A percentile compares a stretch with the other conserved stretches of the same genome.
Conservation (phyloP, 2,329 filamentous ascomycete genomes). For the Thielaviopsis populi region DNA sequence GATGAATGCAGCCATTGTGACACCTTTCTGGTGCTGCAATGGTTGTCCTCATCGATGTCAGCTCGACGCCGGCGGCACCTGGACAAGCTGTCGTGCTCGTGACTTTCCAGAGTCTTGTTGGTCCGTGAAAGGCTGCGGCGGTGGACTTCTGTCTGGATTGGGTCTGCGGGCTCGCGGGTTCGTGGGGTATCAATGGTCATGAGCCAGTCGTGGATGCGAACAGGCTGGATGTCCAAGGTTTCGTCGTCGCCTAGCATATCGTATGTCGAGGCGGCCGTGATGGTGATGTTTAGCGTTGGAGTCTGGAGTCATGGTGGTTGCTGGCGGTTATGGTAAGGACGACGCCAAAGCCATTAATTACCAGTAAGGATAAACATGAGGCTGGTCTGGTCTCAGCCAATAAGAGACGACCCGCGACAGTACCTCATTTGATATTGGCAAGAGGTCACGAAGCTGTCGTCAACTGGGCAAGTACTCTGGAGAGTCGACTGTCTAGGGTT, state of each 20-base stretch:
- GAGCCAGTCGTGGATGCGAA: conserved; percentile 14
- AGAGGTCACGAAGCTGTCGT: too few species aligned
- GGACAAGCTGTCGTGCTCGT: neutral
- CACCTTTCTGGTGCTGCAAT: neutral
- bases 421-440: too few species aligned
- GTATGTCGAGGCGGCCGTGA: neutral
- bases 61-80: neutral
- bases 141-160: conserved; percentile 1
- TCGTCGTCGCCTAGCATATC: conserved; percentile 7
- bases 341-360: neutral
- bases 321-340: neutral
- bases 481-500: neutral
- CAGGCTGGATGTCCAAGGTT: conserved; percentile 1
- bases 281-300: neutral
- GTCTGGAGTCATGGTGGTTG: neutral
- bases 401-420: too few species aligned
- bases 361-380: neutral
- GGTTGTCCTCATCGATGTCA: neutral
- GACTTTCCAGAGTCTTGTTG: neutral
- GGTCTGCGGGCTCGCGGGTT: conserved; percentile 10
- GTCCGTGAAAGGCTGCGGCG: neutral
- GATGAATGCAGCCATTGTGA: neutral
- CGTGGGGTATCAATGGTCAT: neutral
- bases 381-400: neutral
- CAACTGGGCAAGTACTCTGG: neutral